Evolutionary conservation across 768 basidiomycete genomes (phyloP).

Genomic region (Strobilomyces confusus): DNA sequence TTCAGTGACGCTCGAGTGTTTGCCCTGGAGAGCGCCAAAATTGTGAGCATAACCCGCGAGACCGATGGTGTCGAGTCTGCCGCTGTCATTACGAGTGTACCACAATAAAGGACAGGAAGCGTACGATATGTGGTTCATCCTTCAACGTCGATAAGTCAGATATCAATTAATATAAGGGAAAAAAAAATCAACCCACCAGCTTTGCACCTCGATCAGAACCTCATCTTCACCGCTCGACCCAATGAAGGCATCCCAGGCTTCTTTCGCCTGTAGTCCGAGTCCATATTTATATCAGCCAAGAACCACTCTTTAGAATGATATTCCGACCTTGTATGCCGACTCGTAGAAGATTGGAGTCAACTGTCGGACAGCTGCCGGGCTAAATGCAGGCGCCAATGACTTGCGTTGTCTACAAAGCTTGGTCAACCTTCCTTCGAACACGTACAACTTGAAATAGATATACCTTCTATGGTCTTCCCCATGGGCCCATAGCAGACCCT

Average conservation of each 20-base stretch:
- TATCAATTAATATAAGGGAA: not conserved
- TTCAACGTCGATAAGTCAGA: not conserved
- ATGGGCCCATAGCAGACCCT: slow-evolving; percentile 29
- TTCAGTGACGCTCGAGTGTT: no score
- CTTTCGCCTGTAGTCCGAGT: slow-evolving; percentile 22
- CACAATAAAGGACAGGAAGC: not conserved
- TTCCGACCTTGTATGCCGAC: slow-evolving; percentile 25
- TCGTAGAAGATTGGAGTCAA: slow-evolving; percentile 38
- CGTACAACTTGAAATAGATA: not conserved
- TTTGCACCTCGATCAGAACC: slow-evolving; percentile 34
- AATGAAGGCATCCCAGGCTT: slow-evolving; percentile 28
- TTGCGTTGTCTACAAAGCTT: slow-evolving; percentile 31
- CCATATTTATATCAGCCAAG: not conserved
- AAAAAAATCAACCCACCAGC: slow-evolving; percentile 20
- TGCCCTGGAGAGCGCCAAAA: slow-evolving; percentile 51
- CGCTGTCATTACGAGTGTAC: not conserved
- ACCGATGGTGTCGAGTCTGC: slow-evolving; percentile 54
- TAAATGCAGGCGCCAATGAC: slow-evolving; percentile 37
- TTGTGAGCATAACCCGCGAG: slow-evolving; percentile 58
- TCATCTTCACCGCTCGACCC: slow-evolving; percentile 11
- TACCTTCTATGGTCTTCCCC: slow-evolving; percentile 47
- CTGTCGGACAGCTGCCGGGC: slow-evolving; percentile 34
- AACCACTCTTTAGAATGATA: not conserved
- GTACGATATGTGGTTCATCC: slow-evolving; percentile 36
- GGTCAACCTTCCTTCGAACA: not conserved